phyloP scores from a whole-genome alignment of 2,329 filamentous ascomycete species.

The Alternaria sp. region DNA sequence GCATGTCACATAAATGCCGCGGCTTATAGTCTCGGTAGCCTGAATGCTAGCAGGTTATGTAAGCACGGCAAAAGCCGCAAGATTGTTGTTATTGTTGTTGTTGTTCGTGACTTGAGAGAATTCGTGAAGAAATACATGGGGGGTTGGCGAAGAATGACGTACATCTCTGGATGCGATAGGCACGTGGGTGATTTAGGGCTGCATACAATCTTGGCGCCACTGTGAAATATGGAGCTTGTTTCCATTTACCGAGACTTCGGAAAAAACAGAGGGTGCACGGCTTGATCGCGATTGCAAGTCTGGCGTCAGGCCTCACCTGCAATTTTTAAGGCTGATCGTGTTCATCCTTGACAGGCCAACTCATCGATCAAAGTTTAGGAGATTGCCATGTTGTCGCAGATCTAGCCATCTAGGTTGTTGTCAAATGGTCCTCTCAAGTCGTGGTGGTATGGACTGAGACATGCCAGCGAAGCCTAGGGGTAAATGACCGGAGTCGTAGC shows the following conservation, averaged over 20 bases:
- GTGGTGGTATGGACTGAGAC: conserved; percentile 25
- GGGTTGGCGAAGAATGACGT: conserved; percentile 7
- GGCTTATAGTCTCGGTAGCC: conserved; percentile 4
- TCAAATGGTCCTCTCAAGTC: conserved; percentile 4
- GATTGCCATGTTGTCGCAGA: conserved; percentile 7
- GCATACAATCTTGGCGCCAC: conserved; percentile 13
- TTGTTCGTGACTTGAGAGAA: not conserved
- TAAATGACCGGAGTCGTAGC: conserved; percentile 9
- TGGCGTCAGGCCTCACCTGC: not conserved
- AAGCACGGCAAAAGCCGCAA: not conserved
- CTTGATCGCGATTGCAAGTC: not conserved
- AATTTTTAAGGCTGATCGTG: conserved; percentile 8
- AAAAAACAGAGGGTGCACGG: conserved; percentile 4
- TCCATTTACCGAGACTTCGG: conserved; percentile 11
- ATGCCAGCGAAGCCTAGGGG: conserved; percentile 23
- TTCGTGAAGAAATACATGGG: not conserved
- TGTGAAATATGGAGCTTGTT: conserved; percentile 9
- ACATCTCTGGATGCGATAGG: not conserved
- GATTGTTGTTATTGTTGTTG: conserved; percentile 3
- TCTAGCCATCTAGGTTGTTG: not conserved
- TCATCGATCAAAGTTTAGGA: not conserved
- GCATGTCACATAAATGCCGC: conserved; percentile 7
- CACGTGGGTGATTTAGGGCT: conserved; percentile 4
- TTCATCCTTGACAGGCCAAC: not conserved
- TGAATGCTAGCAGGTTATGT: not conserved